Base-by-base conservation (phyloP, 2,329 filamentous ascomycete species). In the Paraphaeosphaeria sporulosa region DNA sequence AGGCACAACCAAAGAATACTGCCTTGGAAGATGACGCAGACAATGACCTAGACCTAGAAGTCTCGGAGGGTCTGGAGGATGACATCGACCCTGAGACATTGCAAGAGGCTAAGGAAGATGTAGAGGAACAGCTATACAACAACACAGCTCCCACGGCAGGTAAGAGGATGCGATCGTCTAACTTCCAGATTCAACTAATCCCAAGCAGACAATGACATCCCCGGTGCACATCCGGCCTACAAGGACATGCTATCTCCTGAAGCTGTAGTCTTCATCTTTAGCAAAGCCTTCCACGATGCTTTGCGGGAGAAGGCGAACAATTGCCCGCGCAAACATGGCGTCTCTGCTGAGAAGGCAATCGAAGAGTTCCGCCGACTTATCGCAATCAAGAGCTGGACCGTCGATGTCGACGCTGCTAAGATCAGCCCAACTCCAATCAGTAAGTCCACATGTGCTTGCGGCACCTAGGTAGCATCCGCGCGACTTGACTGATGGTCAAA, bases 351-450 rank as follows among this genome's bases (percentile, higher is more conserved):
- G 17, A 8, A 15, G 2, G 54, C 34, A 7, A 30, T 56, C 7
- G 44, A 56, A 34, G 54, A 56, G 12, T 56, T 56, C 23, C 54
- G 54, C 2, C 43, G 54, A 8, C 32, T 56, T 4, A 21, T 56
- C 40, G 42, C 44, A 15, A 42, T 56, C 54, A 56, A 56, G 43
- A 44, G 30, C 19, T 49, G 48, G n/a, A 21, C 44, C 7, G 25
- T 30, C 34, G 54, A 56, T n/a, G 12, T 30, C 4, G 43, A 56
- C 36, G 54, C 43, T 8, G 15, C 34, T 12, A 56, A 56, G 21
- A 56, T 56, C 30, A 49, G 44, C 44, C 54, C 54, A 7, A 56
- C 44, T 6, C n/a, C 43, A 5, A 23, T 56, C 19, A 56, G 54
- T 56, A 49, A 42, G 43, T 42, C n/a, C 32, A n/a, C 27, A 9